Conservation (phyloP, 371 early-diverging fungal genomes). For the Phascolomyces articulosus region DNA sequence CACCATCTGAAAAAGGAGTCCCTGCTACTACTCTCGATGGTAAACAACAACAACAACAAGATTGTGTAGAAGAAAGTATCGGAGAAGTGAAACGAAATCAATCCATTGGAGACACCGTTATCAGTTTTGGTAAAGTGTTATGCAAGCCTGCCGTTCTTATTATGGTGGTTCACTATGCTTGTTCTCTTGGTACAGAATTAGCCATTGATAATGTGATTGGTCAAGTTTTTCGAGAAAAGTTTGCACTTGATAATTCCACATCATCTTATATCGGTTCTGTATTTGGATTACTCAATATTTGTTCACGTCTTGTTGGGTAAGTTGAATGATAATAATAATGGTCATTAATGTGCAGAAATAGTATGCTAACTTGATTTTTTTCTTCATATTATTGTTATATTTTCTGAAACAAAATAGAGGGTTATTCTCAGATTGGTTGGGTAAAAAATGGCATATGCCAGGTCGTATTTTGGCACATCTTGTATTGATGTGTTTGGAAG, state of each 20-base stretch:
- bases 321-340: no score
- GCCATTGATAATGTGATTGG: conserved; percentile 61
- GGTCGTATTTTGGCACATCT: conserved; percentile 42
- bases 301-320: conserved; percentile 56
- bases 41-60: conserved; percentile 1
- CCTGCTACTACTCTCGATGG: no score
- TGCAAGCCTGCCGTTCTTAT: conserved; percentile 41
- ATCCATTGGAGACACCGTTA: background rate
- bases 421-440: conserved; percentile 24
- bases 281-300: conserved; percentile 71
- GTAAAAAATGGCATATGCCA: conserved; percentile 10
- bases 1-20: no score
- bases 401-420: no score
- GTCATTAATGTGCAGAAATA: no score
- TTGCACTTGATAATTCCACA: conserved; percentile 37
- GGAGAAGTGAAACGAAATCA: conserved; percentile 17
- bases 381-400: no score
- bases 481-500: conserved; percentile 39
- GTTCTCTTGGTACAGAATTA: conserved; percentile 68
- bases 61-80: background rate
- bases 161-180: conserved; percentile 57
- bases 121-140: conserved; percentile 8
- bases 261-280: conserved; percentile 59
- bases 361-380: no score
- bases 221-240: conserved; percentile 30